Base-by-base conservation (phyloP, 805 yeast species). In the Saccharomycopsis synnaedendra region DNA sequence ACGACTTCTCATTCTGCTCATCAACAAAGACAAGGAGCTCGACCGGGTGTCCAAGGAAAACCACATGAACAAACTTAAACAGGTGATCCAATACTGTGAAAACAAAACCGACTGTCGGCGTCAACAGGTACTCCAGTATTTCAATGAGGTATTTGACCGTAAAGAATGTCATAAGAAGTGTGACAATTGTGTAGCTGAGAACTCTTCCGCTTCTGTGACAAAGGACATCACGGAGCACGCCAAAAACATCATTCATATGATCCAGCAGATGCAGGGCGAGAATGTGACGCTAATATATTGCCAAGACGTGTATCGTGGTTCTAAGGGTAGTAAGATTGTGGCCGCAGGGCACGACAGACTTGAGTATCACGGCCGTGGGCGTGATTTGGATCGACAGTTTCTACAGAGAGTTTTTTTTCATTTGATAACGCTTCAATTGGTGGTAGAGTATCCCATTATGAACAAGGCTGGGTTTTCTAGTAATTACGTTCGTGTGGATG, bases 1-100 rank as follows among this genome's bases (percentile, higher is more conserved):
- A 0, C 68, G 88, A 49, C 67, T 78, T 32, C 64, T 93, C 41
- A 88, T 83, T 61, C 70, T 78, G 11, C 74, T 87, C 78, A 88
- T 93, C 41, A 80, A 79, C 49, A 70, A 80, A 48, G 97, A 89
- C 59, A 72, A 70, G 46, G 86, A 82, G 49, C 63, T 86, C 50
- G 81, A 76, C 49, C 64, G 66, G 33, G 71, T 62, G 8, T 82
- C 82, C 37, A 79, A 81, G 54, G 93, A 85, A 54, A 82, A 80
- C 54, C 96, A 90, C 62, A 64, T 80, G 51, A 73, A 79, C 34
- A 83, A 86, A 60, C 66, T 93, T 54, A 72, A 85, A 47, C 87
- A 86, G 55, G 96, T 93, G 9, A 77, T 85, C 55, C 89, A 83
- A 59, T 93, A 87, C 60, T 90, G 97, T 65, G 96, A 89, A 53